Base-by-base conservation (phyloP, 306 rosid genomes). In the Vicia villosa region DNA sequence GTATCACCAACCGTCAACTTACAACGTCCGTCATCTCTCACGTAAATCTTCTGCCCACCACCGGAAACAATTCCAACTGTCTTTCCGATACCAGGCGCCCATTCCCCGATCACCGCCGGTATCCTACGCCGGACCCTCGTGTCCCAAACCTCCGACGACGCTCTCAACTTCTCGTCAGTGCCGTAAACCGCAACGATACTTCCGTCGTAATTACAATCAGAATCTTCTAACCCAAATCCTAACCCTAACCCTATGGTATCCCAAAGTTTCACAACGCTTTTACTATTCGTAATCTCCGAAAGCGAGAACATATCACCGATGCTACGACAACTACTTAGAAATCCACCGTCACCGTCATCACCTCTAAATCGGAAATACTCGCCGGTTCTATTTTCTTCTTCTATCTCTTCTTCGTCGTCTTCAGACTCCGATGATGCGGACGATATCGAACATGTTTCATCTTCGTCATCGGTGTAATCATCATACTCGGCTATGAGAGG, bases 191-290 rank as follows among this genome's bases (percentile, higher is more conserved):
- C 74, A 0, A 83, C 67, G 17, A 70, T 57, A 8, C 71, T 75
- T 36, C 37, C 59, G 2, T 13, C 41, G 6, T 38, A 9, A 10
- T 49, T 34, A 3, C 59, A 37, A 20, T 0, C 57, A 10, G 6
- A 61, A 37, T 52, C 68, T 0, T 73, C 77, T 1, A 40, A 80
- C 47, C 67, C 81, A 24, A 60, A 70, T 3, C 82, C 87, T 11
- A 86, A 73, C 28, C 78, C 83, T 21, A 59, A 65, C 3, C 85
- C 89, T 30, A 86, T 38, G 22, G 74, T 66, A 11, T 88, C 97
- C 97, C 98, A 90, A 5, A 90, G 78, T 47, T 93, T 86, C 9
- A 93, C 98, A 5, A 93, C 98, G 81, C 83, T 87, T 65, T 73
- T 76, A 3, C 84, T 83, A 46, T 77, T 65, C 3, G 82, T 76